Evolutionary conservation across 2,329 filamentous ascomycete genomes (phyloP), one percentile per base, ranked within the genome.

Genomic region (Alternaria metachromatica): DNA sequence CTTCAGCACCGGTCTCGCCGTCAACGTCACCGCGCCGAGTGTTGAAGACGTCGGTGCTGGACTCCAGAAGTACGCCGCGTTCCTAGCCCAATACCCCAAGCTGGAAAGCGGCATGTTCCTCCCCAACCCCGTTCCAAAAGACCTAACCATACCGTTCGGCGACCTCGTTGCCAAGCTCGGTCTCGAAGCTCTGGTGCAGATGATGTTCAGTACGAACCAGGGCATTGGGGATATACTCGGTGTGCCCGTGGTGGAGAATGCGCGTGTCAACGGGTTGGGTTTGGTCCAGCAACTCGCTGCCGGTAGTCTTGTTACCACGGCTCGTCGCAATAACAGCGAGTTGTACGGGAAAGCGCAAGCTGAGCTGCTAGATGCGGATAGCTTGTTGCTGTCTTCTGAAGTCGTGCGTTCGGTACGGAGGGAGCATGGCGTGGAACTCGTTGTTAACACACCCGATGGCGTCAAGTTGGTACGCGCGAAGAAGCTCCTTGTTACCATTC

Each of bases 91-190:
- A 50, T 69, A 65, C 13, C 65, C 71, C 3, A 33, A 66, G n/a
- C 50, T 72, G 1, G 68, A 75, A 3, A 58, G 51, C 2, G 84
- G 84, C 9, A 85, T 84, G 61, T 81, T 84, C 21, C 74, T 85
- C 0, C 80, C 83, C 0, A 68, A 74, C 10, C 80, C 81, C 8
- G 77, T 85, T 0, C 84, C 84, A 0, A 76, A 80, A 28, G 84
- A 85, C 45, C 74, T 87, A 2, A 70, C 83, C 20, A 71, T 85
- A 5, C 80, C 84, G 3, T 87, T 84, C 60, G 80, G 82, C 18
- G 78, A 84, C 5, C 86, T 86, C 59, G 76, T 84, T 12, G 70
- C 76, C 33, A 86, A 87, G 71, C 82, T 86, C 71, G 71, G 77
- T n/a, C 72, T 87, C 6, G 71, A 79, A 20, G 81, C 78, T 26